Base-by-base conservation (phyloP, 2,329 filamentous ascomycete genomes). In the Trichophaea hybrida region DNA sequence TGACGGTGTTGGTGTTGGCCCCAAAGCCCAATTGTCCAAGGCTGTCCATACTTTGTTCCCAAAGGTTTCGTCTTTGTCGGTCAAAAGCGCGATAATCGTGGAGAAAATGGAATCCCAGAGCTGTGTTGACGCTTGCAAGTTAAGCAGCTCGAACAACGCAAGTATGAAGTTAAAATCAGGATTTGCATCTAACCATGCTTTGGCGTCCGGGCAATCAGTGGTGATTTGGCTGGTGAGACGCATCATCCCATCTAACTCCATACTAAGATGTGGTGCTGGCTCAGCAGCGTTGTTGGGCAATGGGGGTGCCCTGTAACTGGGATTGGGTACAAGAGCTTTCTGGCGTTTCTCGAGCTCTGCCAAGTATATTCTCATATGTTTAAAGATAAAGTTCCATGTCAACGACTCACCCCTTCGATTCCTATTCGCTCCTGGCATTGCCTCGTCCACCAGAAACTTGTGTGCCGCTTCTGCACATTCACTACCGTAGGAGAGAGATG, bases 161-260 rank as follows among this genome's bases (percentile, higher is more conserved):
- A 84, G 81, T 6, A 86, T 78, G 44, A 96, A 75, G 65, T 82
- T 83, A 67, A 87, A 84, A 5, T 77, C 78, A 24, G 83, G 72
- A 58, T 76, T 78, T 60, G 81, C 75, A 46, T 81, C 78, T 61
- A 97, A 77, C 76, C 85, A 95, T 37, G 79, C 74, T 54, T 91
- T 80, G 1, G 88, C 85, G 17, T 77, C 75, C 60, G 79, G 76
- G 69, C 88, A 95, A 69, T 91, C 82, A 24, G 79, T 77, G 63
- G 85, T 84, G 7, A 98, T 76, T 71, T 94, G 88, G 2, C 88
- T 82, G 67, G 95, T 86, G 4, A 98, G 78, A 34, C 91, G 83
- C 56, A 98, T 77, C 70, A 97, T 97, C 67, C 88, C 91, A 70
- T 96, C 89, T 33, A 98, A 77, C 88, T 98, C 96, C 73, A 95